Evolutionary conservation across 768 basidiomycete genomes (phyloP).

Genomic region (Flagelloscypha sp.): DNA sequence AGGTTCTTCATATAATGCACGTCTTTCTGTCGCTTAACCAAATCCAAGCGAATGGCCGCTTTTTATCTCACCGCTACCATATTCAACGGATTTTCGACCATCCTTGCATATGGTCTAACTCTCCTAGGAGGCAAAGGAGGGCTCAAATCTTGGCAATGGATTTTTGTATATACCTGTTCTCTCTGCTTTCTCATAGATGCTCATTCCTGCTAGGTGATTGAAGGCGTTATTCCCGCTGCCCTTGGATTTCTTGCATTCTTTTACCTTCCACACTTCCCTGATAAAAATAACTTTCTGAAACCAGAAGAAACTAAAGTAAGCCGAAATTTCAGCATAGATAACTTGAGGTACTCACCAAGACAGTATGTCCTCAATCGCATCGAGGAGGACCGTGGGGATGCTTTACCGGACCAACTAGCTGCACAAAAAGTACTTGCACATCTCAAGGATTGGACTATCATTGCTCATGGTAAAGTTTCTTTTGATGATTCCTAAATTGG

Average conservation of each 20-base stretch:
- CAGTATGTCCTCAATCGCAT: constrained; percentile 25
- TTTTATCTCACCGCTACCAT: constrained; percentile 22
- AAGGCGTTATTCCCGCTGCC: constrained; percentile 21
- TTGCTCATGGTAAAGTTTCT: constrained; percentile 23
- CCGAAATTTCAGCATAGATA: background rate
- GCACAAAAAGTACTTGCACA: constrained; percentile 23
- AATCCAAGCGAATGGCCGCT: background rate
- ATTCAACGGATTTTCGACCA: constrained; percentile 18
- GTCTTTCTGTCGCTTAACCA: background rate
- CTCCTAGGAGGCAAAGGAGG: constrained; percentile 4
- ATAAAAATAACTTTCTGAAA: constrained; percentile 26
- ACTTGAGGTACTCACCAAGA: constrained; percentile 4
- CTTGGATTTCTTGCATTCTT: constrained; percentile 22
- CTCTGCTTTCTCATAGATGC: background rate
- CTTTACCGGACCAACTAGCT: constrained; percentile 26
- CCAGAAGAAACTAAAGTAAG: constrained; percentile 26
- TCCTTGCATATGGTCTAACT: constrained; percentile 4
- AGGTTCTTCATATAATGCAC: constrained; percentile 11
- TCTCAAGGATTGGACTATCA: constrained; percentile 28
- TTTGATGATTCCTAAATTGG: background rate
- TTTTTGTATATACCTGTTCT: constrained; percentile 1
- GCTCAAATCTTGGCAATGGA: constrained; percentile 3
- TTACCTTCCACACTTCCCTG: constrained; percentile 28
- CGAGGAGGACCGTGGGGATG: constrained; percentile 29
- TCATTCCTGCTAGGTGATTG: constrained; percentile 2